Conservation (phyloP, 179 eudicot genomes). For the Spergularia azorica region DNA sequence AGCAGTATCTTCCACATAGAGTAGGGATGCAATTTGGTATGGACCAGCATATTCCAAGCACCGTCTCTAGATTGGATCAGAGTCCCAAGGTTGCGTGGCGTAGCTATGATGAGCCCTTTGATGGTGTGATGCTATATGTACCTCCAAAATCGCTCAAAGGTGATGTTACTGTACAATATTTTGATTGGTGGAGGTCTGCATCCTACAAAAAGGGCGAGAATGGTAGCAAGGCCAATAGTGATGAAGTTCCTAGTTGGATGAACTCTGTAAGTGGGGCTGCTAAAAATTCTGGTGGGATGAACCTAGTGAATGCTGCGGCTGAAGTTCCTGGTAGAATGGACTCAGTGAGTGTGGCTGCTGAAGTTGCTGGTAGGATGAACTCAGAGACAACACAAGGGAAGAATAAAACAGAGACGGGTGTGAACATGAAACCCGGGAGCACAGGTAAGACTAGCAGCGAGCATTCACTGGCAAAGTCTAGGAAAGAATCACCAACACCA, state of each 20-base stretch:
- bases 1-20: constrained; percentile 43
- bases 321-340: neutral
- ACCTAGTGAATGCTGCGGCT: neutral
- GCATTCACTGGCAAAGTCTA: neutral
- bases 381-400: neutral
- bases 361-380: neutral
- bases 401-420: neutral
- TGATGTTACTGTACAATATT: constrained; percentile 28
- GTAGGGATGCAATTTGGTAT: constrained; percentile 48
- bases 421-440: neutral
- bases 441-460: too few relatives aligned
- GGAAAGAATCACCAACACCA: too few relatives aligned
- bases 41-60: constrained; percentile 43
- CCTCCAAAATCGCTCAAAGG: constrained; percentile 28
- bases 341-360: neutral
- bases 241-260: neutral
- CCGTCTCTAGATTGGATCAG: neutral
- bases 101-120: constrained; percentile 14
- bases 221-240: neutral
- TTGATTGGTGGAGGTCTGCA: constrained; percentile 34
- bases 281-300: too few relatives aligned
- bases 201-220: neutral
- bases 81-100: constrained; percentile 18
- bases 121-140: constrained; percentile 24
- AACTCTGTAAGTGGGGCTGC: too few relatives aligned